Evolutionary conservation across 2,329 filamentous ascomycete genomes (phyloP), one percentile per base, ranked within the genome.

Genomic region (Neophaeococcomyces mojaviensis): DNA sequence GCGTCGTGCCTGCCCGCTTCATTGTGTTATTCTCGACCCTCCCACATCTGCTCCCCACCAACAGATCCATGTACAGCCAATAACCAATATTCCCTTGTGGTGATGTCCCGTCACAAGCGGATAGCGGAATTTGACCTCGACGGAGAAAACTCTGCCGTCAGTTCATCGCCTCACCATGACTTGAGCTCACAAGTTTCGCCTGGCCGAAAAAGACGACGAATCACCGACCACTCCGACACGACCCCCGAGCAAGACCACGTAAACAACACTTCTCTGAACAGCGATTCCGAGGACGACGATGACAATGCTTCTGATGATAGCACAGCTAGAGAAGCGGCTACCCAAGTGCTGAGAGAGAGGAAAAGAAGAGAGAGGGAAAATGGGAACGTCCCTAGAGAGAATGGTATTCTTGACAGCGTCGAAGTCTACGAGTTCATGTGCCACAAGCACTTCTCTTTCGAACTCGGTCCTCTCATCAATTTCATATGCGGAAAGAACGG

Each of bases 401-500:
- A 86, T 56, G 89, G 88, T 1, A 90, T 97, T 45, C 84, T 97
- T 38, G 84, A 95, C 63, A 82, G 82, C 52, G 84, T 97, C 46
- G 84, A 81, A 31, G 94, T 88, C 63, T 78, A 81, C 57, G 96
- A 96, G 63, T 97, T 97, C 66, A 97, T 97, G 92, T 97, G 90
- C 59, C 92, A 98, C 63, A 73, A 81, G 36, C 81, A 83, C 46
- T 76, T 97, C 15, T 79, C 84, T 35, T 85, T 94, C 49, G 78
- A 84, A 47, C 73, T 98, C n/a, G 92, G 92, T 0, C 92, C 92
- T 0, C 71, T 96, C 31, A 94, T 98, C 64, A 98, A 98, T 66
- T 98, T 98, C 66, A 89, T 98, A 51, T 89, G 96, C 46, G 92
- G 92, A 13, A 88, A 95, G 64, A 98, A 98, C 61, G 92, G 92